Conservation (phyloP, 306 rosid genomes). For the Sphenostylis stenocarpa region DNA sequence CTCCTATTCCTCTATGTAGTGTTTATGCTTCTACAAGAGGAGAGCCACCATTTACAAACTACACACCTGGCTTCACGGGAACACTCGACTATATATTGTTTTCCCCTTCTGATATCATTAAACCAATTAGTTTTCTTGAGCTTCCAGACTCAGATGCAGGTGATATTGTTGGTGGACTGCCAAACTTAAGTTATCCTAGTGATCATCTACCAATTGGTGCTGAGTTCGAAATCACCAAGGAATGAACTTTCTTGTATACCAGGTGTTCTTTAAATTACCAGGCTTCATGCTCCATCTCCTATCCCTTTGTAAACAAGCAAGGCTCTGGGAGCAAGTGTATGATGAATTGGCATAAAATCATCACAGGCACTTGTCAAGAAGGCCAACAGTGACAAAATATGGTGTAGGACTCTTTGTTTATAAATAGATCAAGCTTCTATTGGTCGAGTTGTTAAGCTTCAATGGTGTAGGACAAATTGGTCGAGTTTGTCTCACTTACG, state of each 20-base stretch:
- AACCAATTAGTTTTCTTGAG: slow-evolving; percentile 76
- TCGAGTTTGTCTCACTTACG: background rate
- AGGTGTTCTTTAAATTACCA: slow-evolving; percentile 30
- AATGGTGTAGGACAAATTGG: too few relatives aligned
- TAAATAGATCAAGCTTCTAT: too few relatives aligned
- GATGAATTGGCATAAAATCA: slow-evolving; percentile 21
- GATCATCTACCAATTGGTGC: slow-evolving; percentile 94
- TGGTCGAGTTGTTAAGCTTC: too few relatives aligned
- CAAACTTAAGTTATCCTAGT: slow-evolving; percentile 75
- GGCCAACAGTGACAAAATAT: background rate
- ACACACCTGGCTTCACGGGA: slow-evolving; percentile 89
- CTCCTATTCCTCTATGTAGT: slow-evolving; percentile 68
- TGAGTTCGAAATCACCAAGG: slow-evolving; percentile 63
- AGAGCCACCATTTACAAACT: slow-evolving; percentile 90
- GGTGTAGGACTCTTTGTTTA: background rate
- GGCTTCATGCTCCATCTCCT: slow-evolving; percentile 3
- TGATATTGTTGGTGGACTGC: slow-evolving; percentile 81
- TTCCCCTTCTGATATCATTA: slow-evolving; percentile 58
- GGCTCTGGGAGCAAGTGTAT: background rate
- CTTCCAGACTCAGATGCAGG: slow-evolving; percentile 63
- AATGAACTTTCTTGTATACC: slow-evolving; percentile 18
- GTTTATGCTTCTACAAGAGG: slow-evolving; percentile 63
- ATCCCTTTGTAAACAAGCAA: background rate
- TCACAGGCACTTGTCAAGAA: background rate
- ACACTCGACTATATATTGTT: slow-evolving; percentile 79